Evolutionary conservation across 768 basidiomycete genomes (phyloP).

Genomic region (Lyophyllum shimeji): DNA sequence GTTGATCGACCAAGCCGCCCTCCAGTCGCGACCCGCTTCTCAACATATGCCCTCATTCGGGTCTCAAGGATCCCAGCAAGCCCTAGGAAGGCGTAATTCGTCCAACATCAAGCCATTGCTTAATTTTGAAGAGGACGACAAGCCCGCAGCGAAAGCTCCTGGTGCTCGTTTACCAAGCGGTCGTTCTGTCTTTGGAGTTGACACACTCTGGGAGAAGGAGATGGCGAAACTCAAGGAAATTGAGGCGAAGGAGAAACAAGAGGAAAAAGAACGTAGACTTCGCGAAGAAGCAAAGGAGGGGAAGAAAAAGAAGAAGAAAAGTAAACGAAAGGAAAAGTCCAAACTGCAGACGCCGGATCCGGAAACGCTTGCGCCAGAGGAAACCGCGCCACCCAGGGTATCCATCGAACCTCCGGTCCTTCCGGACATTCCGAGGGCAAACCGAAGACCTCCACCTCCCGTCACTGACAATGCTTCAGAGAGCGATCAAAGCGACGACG

Average conservation of each 20-base stretch:
- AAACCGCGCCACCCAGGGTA: conserved; percentile 25
- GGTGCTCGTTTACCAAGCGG: conserved; percentile 36
- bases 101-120: conserved; percentile 62
- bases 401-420: conserved; percentile 43
- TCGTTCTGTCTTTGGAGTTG: conserved; percentile 90
- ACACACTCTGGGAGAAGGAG: conserved; percentile 91
- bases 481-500: conserved; percentile 48
- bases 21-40: conserved; percentile 48
- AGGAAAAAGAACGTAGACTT: conserved; percentile 50
- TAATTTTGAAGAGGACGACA: conserved; percentile 56
- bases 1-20: conserved; percentile 68
- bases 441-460: conserved; percentile 36
- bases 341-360: conserved; percentile 13
- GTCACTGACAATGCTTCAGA: conserved; percentile 49
- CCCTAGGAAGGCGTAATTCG: conserved; percentile 49
- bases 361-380: conserved; percentile 12
- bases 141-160: conserved; percentile 24
- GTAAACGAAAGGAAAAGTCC: conserved; percentile 41
- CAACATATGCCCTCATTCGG: conserved; percentile 45
- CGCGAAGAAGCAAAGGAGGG: conserved; percentile 46
- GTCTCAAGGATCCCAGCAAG: conserved; percentile 33
- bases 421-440: conserved; percentile 41
- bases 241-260: conserved; percentile 63
- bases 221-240: conserved; percentile 78
- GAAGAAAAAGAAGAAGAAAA: conserved; percentile 48